These are phyloP conservation scores for Chlamydomonas eustigma DNA, from an alignment of 139 green algal species.

Conservation along the genomic window DNA sequence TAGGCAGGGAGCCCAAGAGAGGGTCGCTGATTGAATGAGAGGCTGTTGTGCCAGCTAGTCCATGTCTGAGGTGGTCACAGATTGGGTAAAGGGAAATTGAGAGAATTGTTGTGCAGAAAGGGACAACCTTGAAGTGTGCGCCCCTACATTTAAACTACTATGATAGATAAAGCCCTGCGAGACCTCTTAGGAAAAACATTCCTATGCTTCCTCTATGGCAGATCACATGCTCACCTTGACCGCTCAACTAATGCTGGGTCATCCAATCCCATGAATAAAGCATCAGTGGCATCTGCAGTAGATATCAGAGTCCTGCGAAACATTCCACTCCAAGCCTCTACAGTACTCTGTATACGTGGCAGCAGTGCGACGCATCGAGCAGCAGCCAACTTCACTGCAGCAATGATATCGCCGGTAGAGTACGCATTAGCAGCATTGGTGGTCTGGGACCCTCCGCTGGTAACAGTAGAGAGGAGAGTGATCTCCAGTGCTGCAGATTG, in stretches of 20 bases:
- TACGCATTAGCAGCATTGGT: no score
- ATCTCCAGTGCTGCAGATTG: neutral
- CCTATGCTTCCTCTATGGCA: no score
- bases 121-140: no score
- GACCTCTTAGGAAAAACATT: no score
- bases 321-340: neutral
- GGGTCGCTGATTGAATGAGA: neutral
- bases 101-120: no score
- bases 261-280: conserved; percentile 4
- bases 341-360: neutral
- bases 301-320: neutral
- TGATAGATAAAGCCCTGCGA: no score
- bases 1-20: neutral
- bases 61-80: neutral
- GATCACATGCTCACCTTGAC: neutral
- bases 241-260: neutral
- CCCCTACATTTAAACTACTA: no score
- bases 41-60: neutral
- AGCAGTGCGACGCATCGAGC: neutral
- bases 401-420: neutral
- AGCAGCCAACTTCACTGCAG: neutral
- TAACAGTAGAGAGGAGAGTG: neutral
- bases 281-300: neutral
- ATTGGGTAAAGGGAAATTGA: no score
- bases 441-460: neutral